A percentile compares a stretch with the other conserved stretches of the same genome.
Evolutionary conservation across 129 eudicot species (phyloP).

Genomic region (Arctium lappa): DNA sequence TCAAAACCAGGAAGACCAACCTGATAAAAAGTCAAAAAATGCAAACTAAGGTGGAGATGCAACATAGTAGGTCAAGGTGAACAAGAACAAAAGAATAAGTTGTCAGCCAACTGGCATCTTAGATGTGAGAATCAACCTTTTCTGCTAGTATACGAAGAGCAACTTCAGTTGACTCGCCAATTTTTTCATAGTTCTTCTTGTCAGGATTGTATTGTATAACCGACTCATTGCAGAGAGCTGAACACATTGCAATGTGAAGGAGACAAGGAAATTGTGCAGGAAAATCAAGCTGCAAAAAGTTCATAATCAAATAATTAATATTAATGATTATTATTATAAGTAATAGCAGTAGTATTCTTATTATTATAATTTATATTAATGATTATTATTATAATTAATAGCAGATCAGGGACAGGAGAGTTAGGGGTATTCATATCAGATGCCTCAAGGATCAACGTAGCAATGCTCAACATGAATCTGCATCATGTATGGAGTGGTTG

Average conservation of each 20-base stretch:
- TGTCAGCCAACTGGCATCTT: not conserved
- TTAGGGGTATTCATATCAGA: not conserved
- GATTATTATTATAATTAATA: not conserved
- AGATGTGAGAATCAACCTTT: conserved; percentile 50
- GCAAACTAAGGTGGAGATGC: not conserved
- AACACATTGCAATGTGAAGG: conserved; percentile 98
- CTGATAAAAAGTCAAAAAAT: conserved; percentile 37
- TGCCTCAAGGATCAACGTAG: not conserved
- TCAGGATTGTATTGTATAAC: conserved; percentile 90
- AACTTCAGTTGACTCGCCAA: conserved; percentile 99
- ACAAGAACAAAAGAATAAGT: not conserved
- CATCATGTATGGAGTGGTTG: not conserved
- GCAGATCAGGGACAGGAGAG: not conserved
- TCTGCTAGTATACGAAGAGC: conserved; percentile 97
- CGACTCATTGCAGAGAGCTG: conserved; percentile 98
- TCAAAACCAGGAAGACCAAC: conserved; percentile 99
- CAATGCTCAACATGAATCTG: not conserved
- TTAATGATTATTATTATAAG: not conserved
- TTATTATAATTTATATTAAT: too few species aligned
- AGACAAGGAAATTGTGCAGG: conserved; percentile 95
- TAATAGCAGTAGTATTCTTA: not conserved
- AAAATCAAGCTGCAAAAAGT: conserved; percentile 74
- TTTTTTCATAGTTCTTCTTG: conserved; percentile 83
- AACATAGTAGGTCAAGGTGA: not conserved
- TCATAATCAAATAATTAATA: not conserved